Evolutionary conservation across 805 yeast species (phyloP), one percentile per base, ranked within the genome.

Genomic region (Kodamaea nitidulidarum): DNA sequence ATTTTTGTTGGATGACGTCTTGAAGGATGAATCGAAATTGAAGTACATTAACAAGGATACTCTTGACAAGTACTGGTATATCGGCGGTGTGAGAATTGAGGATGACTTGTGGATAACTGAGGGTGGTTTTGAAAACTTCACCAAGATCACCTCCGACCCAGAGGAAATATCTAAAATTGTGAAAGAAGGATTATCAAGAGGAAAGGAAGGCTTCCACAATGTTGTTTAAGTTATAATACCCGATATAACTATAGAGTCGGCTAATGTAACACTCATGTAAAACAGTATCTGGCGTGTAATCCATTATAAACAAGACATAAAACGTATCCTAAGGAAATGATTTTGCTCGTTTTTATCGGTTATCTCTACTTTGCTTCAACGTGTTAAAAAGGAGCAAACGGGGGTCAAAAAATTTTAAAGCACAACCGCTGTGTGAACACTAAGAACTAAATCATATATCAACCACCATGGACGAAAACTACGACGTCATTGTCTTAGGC

Each of bases 61-160:
- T 5, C 67, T 91, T 45, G 80, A 85, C 40, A 80, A 77, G 52
- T 91, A 88, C 61, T 77, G 84, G 82, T 76, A 82, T 49, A 78
- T 93, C 41, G 98, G 98, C n/a, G 98, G 98, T 32, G 96, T 91
- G 4, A 78, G 98, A 61, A 88, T 91, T 41, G 98, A 91, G 62
- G 98, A 91, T 57, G 97, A 91, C 55, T 74, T 93, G 30, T 65
- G 87, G 32, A 82, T 91, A 21, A 86, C 95, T 1, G 71, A 71
- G 35, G 66, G 64, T 39, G 98, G 98, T 0, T 78, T 63, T 54
- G 95, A 88, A 54, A 84, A 86, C 51, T 66, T 91, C 39, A 91
- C 96, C 2, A 73, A 75, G 18, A 79, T 91, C 39, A 87, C 97
- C 1, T 81, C 84, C 42, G 95, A 93, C 56, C 88, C 97, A 1